These are phyloP conservation scores for Mallotus japonicus DNA, from an alignment of 441 rosid species.

Conservation along the genomic window DNA sequence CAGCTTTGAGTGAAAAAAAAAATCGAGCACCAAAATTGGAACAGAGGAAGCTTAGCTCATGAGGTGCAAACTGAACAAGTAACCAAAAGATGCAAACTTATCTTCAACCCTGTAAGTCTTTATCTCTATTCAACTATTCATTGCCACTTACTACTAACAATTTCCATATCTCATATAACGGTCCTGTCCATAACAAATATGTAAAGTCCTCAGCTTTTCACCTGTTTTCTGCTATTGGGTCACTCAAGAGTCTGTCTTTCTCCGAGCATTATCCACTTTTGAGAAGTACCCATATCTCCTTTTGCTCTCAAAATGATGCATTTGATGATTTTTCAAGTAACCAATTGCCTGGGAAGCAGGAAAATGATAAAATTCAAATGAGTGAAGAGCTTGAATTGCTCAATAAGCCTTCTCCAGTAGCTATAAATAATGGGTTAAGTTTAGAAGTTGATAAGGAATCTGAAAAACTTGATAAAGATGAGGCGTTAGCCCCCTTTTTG, in stretches of 20 bases:
- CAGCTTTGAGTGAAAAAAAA: no score
- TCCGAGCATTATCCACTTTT: conserved; percentile 27
- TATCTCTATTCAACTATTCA: conserved; percentile 29
- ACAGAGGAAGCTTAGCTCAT: conserved; percentile 12
- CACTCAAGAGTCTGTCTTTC: conserved; percentile 14
- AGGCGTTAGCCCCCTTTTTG: conserved; percentile 74
- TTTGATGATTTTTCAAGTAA: conserved; percentile 40
- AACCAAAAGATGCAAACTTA: conserved; percentile 54
- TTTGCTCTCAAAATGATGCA: conserved; percentile 44
- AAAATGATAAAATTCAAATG: conserved; percentile 30
- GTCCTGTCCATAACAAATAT: conserved; percentile 20
- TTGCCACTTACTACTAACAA: conserved; percentile 18
- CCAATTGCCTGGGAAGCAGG: conserved; percentile 36
- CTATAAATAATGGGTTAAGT: conserved; percentile 28
- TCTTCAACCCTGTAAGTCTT: conserved; percentile 53
- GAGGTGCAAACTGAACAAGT: conserved; percentile 31
- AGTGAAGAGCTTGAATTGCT: conserved; percentile 62
- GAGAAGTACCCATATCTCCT: conserved; percentile 31
- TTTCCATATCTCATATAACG: conserved; percentile 12
- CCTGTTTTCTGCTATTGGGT: conserved; percentile 14
- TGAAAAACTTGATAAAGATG: conserved; percentile 41
- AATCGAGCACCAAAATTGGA: not conserved
- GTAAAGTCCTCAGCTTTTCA: conserved; percentile 24
- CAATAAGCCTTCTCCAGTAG: conserved; percentile 59
- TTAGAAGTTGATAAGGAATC: conserved; percentile 31